Evolutionary conservation across 441 rosid genomes (phyloP).

Genomic region (Aquilaria agallochum): DNA sequence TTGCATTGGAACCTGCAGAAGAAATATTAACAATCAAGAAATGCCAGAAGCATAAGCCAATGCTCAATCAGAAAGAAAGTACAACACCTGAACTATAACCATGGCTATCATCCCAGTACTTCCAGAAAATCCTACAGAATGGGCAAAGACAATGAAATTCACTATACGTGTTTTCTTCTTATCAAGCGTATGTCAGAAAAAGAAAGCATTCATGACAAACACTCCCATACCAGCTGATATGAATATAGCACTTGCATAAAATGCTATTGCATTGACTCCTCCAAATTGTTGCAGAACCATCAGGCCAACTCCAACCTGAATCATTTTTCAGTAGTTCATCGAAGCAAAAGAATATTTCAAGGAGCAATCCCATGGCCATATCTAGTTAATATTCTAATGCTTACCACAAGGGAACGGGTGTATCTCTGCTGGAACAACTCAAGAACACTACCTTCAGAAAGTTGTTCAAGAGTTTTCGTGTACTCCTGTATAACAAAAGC

Average conservation of each 20-base stretch:
- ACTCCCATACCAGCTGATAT: slow-evolving; percentile 37
- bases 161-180: not conserved
- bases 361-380: not conserved
- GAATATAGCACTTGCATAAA: slow-evolving; percentile 52
- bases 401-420: slow-evolving; percentile 54
- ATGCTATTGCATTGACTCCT: slow-evolving; percentile 51
- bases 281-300: slow-evolving; percentile 67
- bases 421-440: slow-evolving; percentile 59
- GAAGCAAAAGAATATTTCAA: slow-evolving; percentile 5
- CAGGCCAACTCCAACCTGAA: slow-evolving; percentile 55
- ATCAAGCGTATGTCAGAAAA: not conserved
- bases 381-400: slow-evolving; percentile 18
- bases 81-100: slow-evolving; percentile 63
- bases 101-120: slow-evolving; percentile 59
- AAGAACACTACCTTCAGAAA: slow-evolving; percentile 41
- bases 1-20: slow-evolving; percentile 70
- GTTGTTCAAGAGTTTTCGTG: slow-evolving; percentile 39
- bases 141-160: slow-evolving; percentile 1
- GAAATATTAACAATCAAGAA: slow-evolving; percentile 8
- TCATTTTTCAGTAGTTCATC: not conserved
- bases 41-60: slow-evolving; percentile 8
- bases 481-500: slow-evolving; percentile 37
- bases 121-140: slow-evolving; percentile 51
- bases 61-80: not conserved
- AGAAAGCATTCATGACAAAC: not conserved